Evolutionary conservation across 2,329 filamentous ascomycete genomes (phyloP).

Genomic region (Ascochyta rabiei): DNA sequence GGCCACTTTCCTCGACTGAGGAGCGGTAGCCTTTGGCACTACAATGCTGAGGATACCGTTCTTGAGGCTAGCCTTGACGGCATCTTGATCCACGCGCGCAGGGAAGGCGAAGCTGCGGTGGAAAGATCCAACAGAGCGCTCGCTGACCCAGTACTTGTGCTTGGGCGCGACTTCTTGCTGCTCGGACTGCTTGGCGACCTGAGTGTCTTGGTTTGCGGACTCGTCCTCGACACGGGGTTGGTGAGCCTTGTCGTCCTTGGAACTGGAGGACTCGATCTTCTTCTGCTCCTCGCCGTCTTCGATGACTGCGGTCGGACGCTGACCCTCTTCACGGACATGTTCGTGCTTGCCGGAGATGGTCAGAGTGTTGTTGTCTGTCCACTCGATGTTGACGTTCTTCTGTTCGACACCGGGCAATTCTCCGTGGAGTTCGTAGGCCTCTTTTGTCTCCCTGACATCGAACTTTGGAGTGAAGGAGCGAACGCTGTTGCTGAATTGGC

Average conservation of each 20-base stretch:
- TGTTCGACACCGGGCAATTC: conserved; percentile 79
- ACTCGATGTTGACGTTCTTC: conserved; percentile 77
- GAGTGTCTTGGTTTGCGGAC: conserved; percentile 21
- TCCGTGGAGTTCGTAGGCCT: conserved; percentile 76
- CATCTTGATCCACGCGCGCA: conserved; percentile 62
- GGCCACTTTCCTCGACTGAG: conserved; percentile 58
- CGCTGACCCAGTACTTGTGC: conserved; percentile 72
- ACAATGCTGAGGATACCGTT: conserved; percentile 64
- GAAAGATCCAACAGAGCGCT: conserved; percentile 66
- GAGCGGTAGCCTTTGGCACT: conserved; percentile 62
- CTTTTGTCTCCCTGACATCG: conserved; percentile 73
- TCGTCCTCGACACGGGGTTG: conserved; percentile 69
- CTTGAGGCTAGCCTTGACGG: conserved; percentile 66
- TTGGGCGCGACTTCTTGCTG: conserved; percentile 55
- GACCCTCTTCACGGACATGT: conserved; percentile 64
- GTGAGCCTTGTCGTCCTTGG: conserved; percentile 16
- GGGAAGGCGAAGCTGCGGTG: conserved; percentile 66
- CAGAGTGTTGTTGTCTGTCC: conserved; percentile 76
- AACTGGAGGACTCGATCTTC: conserved; percentile 27
- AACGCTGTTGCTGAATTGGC: conserved; percentile 33
- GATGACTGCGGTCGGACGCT: conserved; percentile 54
- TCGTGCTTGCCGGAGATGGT: conserved; percentile 73
- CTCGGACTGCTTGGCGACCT: conserved; percentile 39
- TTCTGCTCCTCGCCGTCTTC: conserved; percentile 44
- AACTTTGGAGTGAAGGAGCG: conserved; percentile 76